Evolutionary conservation across 1,284 basidiomycete species (phyloP), one percentile per base, ranked within the genome.

Genomic region (Ganoderma multipileum): DNA sequence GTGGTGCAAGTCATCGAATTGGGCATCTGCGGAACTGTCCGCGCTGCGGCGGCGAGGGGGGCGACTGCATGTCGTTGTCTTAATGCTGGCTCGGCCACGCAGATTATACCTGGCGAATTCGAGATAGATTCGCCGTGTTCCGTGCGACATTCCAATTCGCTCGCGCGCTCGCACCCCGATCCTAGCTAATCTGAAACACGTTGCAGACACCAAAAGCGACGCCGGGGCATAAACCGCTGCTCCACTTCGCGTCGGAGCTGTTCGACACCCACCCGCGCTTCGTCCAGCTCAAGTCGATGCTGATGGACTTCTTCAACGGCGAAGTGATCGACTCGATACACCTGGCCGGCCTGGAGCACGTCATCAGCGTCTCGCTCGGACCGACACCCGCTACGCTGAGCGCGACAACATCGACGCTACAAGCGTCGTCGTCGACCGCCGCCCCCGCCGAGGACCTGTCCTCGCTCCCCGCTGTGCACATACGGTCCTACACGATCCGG

Each of bases 241-340:
- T 99, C 84, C 96, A 98, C 79, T 99, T 99, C 79, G 95, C 95
- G 38, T 97, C 95, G 2, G 94, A 95, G 71, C 86, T 97, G 18
- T 98, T 97, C 80, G 95, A 97, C 75, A 91, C 93, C 0, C 95
- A 97, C 80, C 95, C 96, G 3, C 91, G 94, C 4, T 96, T 93
- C 80, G 84, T 91, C n/a, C 95, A 96, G 76, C 87, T 99, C 76
- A 99, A 98, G 84, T 97, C 94, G 1, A 85, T 97, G 77, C 86
- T 99, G 6, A 87, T 99, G 76, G 92, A 93, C 78, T 93, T 98
- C 80, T 95, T 96, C 83, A 94, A 94, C 70, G 95, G 91, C 52
- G 93, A 98, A 82, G 89, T 88, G 64, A 88, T 97, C 73, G 91
- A 95, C 67, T 90, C 90, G 61, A 92, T 99, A 76, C 94, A 92